Conservation (phyloP, 306 rosid species). For the Oemleria cerasiformis region DNA sequence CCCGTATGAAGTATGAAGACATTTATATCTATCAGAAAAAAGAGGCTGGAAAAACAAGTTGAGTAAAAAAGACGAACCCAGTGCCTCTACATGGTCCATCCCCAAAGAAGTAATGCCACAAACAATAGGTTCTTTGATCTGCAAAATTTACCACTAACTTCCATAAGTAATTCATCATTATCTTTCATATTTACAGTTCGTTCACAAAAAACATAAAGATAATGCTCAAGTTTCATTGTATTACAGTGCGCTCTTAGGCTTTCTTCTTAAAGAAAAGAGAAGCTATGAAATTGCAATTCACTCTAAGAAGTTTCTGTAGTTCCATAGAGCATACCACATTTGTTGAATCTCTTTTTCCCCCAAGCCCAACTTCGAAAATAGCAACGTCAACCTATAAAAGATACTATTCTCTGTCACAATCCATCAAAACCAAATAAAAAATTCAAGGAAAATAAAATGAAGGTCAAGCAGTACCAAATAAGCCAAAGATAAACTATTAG, state of each 20-base stretch:
- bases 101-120: conserved; percentile 83
- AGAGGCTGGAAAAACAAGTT: conserved; percentile 11
- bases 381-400: conserved; percentile 66
- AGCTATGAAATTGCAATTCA: background rate
- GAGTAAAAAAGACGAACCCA: conserved; percentile 43
- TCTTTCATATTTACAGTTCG: background rate
- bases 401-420: conserved; percentile 12
- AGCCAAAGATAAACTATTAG: background rate
- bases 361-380: conserved; percentile 75
- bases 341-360: conserved; percentile 63
- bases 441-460: background rate
- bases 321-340: conserved; percentile 57
- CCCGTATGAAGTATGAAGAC: background rate
- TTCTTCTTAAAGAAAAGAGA: conserved; percentile 6
- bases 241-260: background rate
- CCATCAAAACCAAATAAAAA: background rate
- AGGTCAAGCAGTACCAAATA: background rate
- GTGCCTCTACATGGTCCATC: conserved; percentile 64
- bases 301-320: conserved; percentile 11
- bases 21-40: conserved; percentile 15
- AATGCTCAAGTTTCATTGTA: background rate
- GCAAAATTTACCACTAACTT: conserved; percentile 33
- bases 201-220: background rate
- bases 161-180: conserved; percentile 4
- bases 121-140: conserved; percentile 63